Evolutionary conservation across 148 eudicot genomes (phyloP).

Genomic region (Amaranthus palmeri): DNA sequence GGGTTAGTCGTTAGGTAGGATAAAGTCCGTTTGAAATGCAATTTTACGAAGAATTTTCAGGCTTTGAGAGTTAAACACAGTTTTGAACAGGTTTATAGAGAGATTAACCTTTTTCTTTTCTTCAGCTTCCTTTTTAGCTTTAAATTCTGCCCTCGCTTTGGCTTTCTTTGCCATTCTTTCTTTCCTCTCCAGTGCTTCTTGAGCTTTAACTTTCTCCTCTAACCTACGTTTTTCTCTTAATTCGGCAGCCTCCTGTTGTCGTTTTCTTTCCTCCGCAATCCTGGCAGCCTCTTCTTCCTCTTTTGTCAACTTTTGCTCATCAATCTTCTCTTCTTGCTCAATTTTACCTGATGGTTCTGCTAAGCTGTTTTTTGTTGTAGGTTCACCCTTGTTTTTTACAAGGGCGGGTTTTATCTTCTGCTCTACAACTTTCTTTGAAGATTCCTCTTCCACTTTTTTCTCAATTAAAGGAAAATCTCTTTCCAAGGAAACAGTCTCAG

Average conservation of each 20-base stretch:
- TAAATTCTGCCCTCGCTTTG: slow-evolving; percentile 60
- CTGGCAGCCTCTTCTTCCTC: slow-evolving; percentile 65
- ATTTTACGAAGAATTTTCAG: too few species aligned
- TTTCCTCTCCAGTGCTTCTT: slow-evolving; percentile 83
- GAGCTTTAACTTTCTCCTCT: slow-evolving; percentile 75
- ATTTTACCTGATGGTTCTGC: slow-evolving; percentile 30
- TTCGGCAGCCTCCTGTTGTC: slow-evolving; percentile 48
- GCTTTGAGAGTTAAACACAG: too few species aligned
- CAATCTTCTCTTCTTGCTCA: slow-evolving; percentile 9
- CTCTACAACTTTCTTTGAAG: slow-evolving; percentile 30
- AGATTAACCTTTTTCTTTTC: slow-evolving; percentile 65
- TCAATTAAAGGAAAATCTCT: slow-evolving; percentile 23
- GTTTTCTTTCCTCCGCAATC: slow-evolving; percentile 53
- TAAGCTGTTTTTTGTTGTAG: slow-evolving; percentile 18
- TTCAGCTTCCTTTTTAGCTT: slow-evolving; percentile 81
- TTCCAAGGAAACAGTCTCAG: slow-evolving; percentile 17
- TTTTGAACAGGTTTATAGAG: too few species aligned
- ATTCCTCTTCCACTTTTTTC: slow-evolving; percentile 26
- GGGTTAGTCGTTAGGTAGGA: too few species aligned
- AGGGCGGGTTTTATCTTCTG: slow-evolving; percentile 32
- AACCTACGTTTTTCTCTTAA: slow-evolving; percentile 61
- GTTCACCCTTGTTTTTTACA: slow-evolving; percentile 25
- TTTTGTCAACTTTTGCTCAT: slow-evolving; percentile 37
- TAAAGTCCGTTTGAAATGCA: too few species aligned
- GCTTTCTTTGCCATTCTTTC: slow-evolving; percentile 65